phyloP scores from a whole-genome alignment of 345 rosid species.

The Durio zibethinus region DNA sequence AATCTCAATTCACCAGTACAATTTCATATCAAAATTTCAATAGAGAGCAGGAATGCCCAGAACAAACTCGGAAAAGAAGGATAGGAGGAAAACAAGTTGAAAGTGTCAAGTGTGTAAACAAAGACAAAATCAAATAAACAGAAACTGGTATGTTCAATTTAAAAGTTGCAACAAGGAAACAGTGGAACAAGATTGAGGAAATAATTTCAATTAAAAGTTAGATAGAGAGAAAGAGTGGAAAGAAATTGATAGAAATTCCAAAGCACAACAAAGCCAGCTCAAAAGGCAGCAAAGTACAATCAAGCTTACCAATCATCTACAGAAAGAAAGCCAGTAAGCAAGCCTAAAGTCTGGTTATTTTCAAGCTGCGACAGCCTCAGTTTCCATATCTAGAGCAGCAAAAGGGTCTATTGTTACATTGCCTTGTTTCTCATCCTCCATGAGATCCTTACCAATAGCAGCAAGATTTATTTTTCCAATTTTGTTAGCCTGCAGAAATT shows the following conservation, averaged over 20 bases:
- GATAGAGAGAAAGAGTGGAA: neutral
- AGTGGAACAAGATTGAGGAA: neutral
- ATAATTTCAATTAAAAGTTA: neutral
- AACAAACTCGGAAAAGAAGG: neutral
- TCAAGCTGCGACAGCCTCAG: conserved; percentile 86
- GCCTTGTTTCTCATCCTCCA: conserved; percentile 99
- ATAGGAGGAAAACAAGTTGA: neutral
- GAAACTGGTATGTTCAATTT: neutral
- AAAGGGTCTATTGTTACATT: conserved; percentile 89
- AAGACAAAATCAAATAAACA: neutral
- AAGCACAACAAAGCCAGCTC: neutral
- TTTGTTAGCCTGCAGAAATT: conserved; percentile 74
- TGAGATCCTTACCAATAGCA: conserved; percentile 98
- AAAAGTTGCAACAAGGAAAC: neutral
- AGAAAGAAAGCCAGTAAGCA: conserved; percentile 87
- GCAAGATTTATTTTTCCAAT: conserved; percentile 98
- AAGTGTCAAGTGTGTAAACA: neutral
- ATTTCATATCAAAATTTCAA: neutral
- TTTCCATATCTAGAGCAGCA: conserved; percentile 89
- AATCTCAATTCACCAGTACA: neutral
- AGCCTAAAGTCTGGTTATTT: conserved; percentile 84
- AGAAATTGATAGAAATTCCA: neutral
- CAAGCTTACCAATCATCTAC: conserved; percentile 88
- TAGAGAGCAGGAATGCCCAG: neutral
- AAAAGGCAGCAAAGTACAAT: neutral